A percentile compares a stretch with the other conserved stretches of the same genome.
These are phyloP conservation scores for Withania somnifera DNA, from an alignment of 305 asterid species.

Conservation along the genomic window DNA sequence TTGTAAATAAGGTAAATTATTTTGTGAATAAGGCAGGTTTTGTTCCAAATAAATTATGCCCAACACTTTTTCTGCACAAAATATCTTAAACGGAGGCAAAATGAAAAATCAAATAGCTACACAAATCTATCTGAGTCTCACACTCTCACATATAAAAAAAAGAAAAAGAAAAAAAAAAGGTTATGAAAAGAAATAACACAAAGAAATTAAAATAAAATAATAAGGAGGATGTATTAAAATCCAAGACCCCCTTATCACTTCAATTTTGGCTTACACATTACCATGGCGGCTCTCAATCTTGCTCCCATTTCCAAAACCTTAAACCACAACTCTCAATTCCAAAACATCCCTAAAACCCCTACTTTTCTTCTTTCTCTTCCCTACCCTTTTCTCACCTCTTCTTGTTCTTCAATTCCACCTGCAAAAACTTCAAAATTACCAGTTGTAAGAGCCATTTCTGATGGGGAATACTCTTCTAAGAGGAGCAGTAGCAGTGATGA, in stretches of 20 bases:
- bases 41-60: neutral
- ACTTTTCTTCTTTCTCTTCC: conserved; percentile 13
- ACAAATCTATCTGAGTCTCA: too few relatives aligned
- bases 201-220: neutral
- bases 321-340: conserved; percentile 10
- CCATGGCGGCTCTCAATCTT: conserved; percentile 56
- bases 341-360: conserved; percentile 19
- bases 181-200: too few relatives aligned
- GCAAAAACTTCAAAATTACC: conserved; percentile 30
- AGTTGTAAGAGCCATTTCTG: conserved; percentile 43
- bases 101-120: neutral
- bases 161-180: too few relatives aligned
- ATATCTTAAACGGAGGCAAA: neutral
- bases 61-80: neutral
- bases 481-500: conserved; percentile 57
- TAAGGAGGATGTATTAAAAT: neutral
- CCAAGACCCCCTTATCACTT: neutral
- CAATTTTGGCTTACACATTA: neutral
- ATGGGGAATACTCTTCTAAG: conserved; percentile 54
- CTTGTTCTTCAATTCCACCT: conserved; percentile 23
- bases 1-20: too few relatives aligned
- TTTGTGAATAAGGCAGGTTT: too few relatives aligned
- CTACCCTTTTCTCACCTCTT: conserved; percentile 23
- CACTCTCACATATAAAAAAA: too few relatives aligned
- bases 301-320: conserved; percentile 44